phyloP scores from a whole-genome alignment of 768 basidiomycete genomes.

The Termitomyces sp. region DNA sequence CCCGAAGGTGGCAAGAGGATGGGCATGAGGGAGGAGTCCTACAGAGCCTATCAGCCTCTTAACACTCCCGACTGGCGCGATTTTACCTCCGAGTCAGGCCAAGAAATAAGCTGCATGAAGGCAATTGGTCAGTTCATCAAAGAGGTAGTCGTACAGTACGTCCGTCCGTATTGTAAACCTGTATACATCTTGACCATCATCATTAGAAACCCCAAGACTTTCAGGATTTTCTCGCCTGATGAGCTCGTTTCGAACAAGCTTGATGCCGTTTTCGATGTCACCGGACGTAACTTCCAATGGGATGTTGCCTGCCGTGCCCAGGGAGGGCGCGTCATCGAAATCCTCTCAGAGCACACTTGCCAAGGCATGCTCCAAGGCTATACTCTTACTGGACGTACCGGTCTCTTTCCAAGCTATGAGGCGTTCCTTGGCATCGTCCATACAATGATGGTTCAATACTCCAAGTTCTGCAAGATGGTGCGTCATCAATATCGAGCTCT shows the following conservation, averaged over 20 bases:
- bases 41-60: slow-evolving; percentile 57
- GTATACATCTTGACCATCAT: not conserved
- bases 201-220: slow-evolving; percentile 62
- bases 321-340: slow-evolving; percentile 84
- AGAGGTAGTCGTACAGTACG: slow-evolving; percentile 51
- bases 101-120: slow-evolving; percentile 76
- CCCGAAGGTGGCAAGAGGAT: slow-evolving; percentile 58
- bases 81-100: slow-evolving; percentile 45
- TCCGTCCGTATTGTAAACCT: not conserved
- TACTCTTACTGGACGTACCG: slow-evolving; percentile 82
- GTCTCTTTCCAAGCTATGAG: slow-evolving; percentile 87
- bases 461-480: slow-evolving; percentile 85
- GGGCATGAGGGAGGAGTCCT: slow-evolving; percentile 66
- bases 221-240: slow-evolving; percentile 91
- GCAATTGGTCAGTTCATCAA: slow-evolving; percentile 52
- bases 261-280: slow-evolving; percentile 68
- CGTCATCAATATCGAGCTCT: slow-evolving; percentile 5
- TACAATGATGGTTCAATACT: slow-evolving; percentile 88
- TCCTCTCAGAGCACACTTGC: slow-evolving; percentile 84
- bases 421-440: slow-evolving; percentile 87
- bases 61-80: slow-evolving; percentile 60
- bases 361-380: slow-evolving; percentile 93
- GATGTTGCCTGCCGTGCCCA: slow-evolving; percentile 59
- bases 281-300: slow-evolving; percentile 81
- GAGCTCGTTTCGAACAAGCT: slow-evolving; percentile 87